Conservation (phyloP, 2,329 filamentous ascomycete species). For the Trichoderma cornu-damae region DNA sequence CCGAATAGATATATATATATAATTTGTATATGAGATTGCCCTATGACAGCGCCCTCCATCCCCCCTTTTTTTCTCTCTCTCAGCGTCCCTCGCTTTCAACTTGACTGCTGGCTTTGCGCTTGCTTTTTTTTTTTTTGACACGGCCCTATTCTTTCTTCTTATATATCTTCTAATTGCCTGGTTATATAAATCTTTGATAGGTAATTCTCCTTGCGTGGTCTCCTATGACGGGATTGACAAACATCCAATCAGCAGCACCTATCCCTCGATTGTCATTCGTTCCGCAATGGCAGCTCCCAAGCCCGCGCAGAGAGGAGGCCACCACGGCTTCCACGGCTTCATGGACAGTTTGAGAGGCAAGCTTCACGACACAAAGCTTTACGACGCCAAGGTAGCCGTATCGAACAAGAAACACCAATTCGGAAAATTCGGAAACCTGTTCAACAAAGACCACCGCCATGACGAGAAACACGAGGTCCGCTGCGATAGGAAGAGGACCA, state of each 20-base stretch:
- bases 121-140: neutral
- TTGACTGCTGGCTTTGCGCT: no score
- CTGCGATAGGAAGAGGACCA: slow-evolving; percentile 74
- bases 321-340: slow-evolving; percentile 33
- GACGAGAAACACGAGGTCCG: slow-evolving; percentile 86
- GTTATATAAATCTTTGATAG: neutral
- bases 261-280: neutral
- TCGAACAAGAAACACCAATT: slow-evolving; percentile 58
- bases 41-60: neutral
- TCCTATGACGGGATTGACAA: neutral
- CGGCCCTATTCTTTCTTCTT: no score
- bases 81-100: no score
- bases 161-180: no score
- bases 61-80: neutral
- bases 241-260: neutral
- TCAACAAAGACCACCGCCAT: slow-evolving; percentile 86
- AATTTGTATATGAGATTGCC: neutral
- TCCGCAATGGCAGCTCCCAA: neutral
- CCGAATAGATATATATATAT: neutral
- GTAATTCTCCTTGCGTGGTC: neutral
- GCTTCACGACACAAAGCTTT: slow-evolving; percentile 48
- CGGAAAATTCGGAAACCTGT: slow-evolving; percentile 60
- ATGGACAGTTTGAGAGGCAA: slow-evolving; percentile 52
- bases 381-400: slow-evolving; percentile 53
- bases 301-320: slow-evolving; percentile 18